phyloP scores from a whole-genome alignment of 345 rosid species.

The Hevea brasiliensis region DNA sequence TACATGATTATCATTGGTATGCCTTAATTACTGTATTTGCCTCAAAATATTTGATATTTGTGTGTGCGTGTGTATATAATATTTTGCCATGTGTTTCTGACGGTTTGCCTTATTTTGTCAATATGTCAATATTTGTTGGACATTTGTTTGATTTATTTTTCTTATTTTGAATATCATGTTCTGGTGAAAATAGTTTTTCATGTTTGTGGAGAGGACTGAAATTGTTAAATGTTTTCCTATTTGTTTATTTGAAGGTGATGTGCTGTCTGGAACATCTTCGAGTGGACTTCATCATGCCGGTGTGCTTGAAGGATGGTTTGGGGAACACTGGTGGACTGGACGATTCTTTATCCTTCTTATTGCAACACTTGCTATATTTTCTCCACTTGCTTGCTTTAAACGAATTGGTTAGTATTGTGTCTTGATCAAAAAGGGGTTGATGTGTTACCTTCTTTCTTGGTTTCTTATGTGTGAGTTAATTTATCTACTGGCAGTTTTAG shows the following conservation, averaged over 20 bases:
- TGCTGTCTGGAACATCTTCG: constrained; percentile 78
- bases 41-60: background rate
- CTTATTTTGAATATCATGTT: constrained; percentile 2
- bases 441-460: background rate
- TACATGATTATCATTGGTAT: constrained; percentile 97
- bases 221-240: constrained; percentile 12
- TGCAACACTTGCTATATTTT: constrained; percentile 61
- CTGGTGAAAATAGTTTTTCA: background rate
- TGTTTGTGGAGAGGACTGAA: background rate
- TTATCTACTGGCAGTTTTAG: background rate
- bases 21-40: constrained; percentile 4
- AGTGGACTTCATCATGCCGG: constrained; percentile 79
- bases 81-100: background rate
- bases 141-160: background rate
- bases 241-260: constrained; percentile 53
- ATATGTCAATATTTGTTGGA: background rate
- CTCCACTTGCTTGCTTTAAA: constrained; percentile 79
- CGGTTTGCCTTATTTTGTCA: background rate
- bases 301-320: constrained; percentile 90
- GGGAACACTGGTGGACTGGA: constrained; percentile 74
- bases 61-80: background rate
- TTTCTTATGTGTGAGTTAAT: background rate
- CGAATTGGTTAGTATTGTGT: constrained; percentile 60
- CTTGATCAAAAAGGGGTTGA: constrained; percentile 3
- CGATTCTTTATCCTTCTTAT: constrained; percentile 61